Base-by-base conservation (phyloP, 164 flowering plant species). In the Pachysandra terminalis region DNA sequence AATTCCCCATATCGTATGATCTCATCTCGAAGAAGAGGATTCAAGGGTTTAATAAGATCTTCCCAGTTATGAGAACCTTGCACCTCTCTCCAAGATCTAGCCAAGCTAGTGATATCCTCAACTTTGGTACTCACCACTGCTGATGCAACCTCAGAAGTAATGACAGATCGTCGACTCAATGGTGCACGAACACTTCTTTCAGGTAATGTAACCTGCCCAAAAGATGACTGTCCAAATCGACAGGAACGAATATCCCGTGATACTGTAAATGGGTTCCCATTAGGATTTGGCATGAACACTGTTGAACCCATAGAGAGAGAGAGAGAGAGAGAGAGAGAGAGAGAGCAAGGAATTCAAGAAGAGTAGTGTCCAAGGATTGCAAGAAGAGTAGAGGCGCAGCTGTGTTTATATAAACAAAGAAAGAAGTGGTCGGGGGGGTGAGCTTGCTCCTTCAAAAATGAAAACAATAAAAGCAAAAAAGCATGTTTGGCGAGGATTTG, bases 41-140 rank as follows among this genome's bases (percentile, higher is more conserved):
- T 66, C 64, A 86, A 64, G 16, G 90, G 90, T 12, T 81, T 70
- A 9, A 83, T 61, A 2, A 86, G 78, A 49, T 75, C 61, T 45
- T 82, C 83, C 90, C 90, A 83, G 66, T 86, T 56, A 73, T 79
- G 76, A 15, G 54, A 76, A 0, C 90, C 90, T 21, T 82, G 87
- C 5, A 86, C 5, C 54, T 81, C 82, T 64, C 83, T 75, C 90
- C 90, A 86, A 1, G 61, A 8, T 24, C 55, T 49, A 37, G 84
- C 32, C 57, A 82, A 68, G 8, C 37, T 48, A 1, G 71, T 49
- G 28, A 55, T 14, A 15, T 28, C 17, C 1, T 21, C 61, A 17
- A 19, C 48, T 16, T 60, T 35, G 10, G 9, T 32, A 7, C 37
- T 27, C 19, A 37, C 19, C 19, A 32, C 45, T 32, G 37, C 27